These are phyloP conservation scores for Poteriospumella lacustris DNA, from an alignment of 108 stramenopile species.

Conservation along the genomic window DNA sequence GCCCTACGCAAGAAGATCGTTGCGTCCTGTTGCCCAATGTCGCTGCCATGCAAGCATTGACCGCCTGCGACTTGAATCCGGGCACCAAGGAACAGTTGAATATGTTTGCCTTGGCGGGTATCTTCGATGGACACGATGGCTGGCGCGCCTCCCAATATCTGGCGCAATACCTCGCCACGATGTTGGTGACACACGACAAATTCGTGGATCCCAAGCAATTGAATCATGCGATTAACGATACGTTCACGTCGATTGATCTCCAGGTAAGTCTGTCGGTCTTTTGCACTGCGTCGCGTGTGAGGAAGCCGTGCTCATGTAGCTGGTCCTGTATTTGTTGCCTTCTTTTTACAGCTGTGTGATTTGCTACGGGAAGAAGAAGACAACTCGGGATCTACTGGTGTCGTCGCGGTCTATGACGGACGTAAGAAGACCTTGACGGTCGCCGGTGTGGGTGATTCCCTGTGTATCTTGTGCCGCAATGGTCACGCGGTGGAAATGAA, in stretches of 20 bases:
- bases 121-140: slow-evolving; percentile 55
- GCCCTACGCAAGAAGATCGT: slow-evolving; percentile 48
- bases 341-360: no score
- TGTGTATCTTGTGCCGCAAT: slow-evolving; percentile 68
- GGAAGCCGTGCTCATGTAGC: no score
- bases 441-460: slow-evolving; percentile 81
- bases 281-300: no score
- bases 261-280: no score
- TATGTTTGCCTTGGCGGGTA: slow-evolving; percentile 35
- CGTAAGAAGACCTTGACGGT: slow-evolving; percentile 41
- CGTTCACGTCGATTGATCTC: slow-evolving; percentile 38
- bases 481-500: slow-evolving; percentile 64
- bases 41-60: not conserved
- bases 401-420: slow-evolving; percentile 43
- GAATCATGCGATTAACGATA: slow-evolving; percentile 29
- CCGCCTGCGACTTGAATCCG: not conserved
- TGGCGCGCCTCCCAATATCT: slow-evolving; percentile 1
- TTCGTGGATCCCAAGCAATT: slow-evolving; percentile 8
- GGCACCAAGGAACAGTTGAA: not conserved
- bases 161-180: not conserved
- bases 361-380: slow-evolving; percentile 37
- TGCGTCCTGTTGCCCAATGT: not conserved
- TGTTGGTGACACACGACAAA: not conserved
- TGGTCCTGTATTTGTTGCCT: no score
- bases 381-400: slow-evolving; percentile 39